Base-by-base conservation (phyloP, 306 rosid species). In the Purshia tridentata region DNA sequence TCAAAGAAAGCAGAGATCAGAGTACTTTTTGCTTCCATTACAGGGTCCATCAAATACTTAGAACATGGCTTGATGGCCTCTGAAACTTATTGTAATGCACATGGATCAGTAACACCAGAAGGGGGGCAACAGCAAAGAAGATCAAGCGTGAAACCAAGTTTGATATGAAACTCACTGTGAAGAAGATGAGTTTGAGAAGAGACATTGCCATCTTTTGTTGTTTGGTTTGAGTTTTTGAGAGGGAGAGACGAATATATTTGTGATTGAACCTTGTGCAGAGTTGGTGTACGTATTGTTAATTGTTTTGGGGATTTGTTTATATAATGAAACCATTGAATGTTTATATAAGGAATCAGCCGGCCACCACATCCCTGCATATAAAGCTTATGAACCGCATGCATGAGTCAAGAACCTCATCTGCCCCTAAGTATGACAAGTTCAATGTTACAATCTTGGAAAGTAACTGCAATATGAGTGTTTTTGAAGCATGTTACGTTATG, bases 391-490 rank as follows among this genome's bases (percentile, higher is more conserved):
- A n/a, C n/a, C n/a, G n/a, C n/a, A n/a, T n/a, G n/a, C n/a, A n/a
- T n/a, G n/a, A 84, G 85, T 90, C 96, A 35, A 90, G 82, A 73
- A 90, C 88, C 86, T 86, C 96, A 48, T 90, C 93, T 11, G 93
- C 96, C 3, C 96, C 96, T 57, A 90, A 76, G 76, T 80, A 68
- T 81, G 44, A 88, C 91, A 13, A 90, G 50, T 49, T 86, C 87
- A 9, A 86, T 50, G 78, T 90, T 85, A 37, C 87, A 87, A 16
- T 91, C 87, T 0, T 88, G 93, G 16, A 91, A 88, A 42, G 93
- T 90, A 48, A 91, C 93, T 2, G 96, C 88, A 10, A 90, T 87
- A 4, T 86, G 84, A 9, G 77, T 45, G 74, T 84, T 90, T 47
- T 89, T 91, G 0, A 88, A 81, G n/a, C n/a, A n/a, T n/a, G n/a